phyloP scores from a whole-genome alignment of 106 monocot genomes.

The Gastrodia elata region DNA sequence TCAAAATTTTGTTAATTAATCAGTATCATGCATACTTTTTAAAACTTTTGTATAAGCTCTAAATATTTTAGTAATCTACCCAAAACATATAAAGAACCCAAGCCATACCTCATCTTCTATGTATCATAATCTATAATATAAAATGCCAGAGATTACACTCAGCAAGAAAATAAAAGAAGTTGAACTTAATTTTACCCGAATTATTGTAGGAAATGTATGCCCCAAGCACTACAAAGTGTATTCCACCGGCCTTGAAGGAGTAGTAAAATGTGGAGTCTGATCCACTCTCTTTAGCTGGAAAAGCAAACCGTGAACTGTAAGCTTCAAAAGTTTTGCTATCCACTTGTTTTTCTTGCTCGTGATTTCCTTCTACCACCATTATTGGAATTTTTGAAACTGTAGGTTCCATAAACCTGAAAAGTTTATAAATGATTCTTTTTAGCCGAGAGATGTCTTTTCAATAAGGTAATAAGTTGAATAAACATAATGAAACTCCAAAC shows the following conservation, averaged over 20 bases:
- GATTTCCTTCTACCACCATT: slow-evolving; percentile 92
- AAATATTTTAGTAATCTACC: no score
- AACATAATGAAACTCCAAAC: background rate
- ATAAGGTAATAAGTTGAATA: background rate
- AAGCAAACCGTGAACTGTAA: slow-evolving; percentile 79
- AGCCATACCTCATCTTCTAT: no score
- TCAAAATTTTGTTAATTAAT: no score
- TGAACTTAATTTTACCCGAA: slow-evolving; percentile 35
- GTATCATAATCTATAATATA: background rate
- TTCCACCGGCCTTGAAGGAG: slow-evolving; percentile 81
- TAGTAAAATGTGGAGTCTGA: slow-evolving; percentile 77
- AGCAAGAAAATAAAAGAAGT: background rate
- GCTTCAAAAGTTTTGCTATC: slow-evolving; percentile 54
- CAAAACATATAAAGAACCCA: no score
- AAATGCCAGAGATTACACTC: background rate
- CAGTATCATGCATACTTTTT: no score
- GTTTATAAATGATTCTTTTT: background rate
- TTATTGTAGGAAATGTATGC: slow-evolving; percentile 52
- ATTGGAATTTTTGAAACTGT: slow-evolving; percentile 53
- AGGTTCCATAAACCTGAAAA: slow-evolving; percentile 77
- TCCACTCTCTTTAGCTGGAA: slow-evolving; percentile 64
- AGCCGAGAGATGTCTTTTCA: background rate
- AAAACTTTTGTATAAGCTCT: no score
- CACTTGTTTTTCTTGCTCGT: slow-evolving; percentile 71
- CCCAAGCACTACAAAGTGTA: slow-evolving; percentile 89